phyloP scores from a whole-genome alignment of 176 grass and related monocot species.

The Aegilops longissima region DNA sequence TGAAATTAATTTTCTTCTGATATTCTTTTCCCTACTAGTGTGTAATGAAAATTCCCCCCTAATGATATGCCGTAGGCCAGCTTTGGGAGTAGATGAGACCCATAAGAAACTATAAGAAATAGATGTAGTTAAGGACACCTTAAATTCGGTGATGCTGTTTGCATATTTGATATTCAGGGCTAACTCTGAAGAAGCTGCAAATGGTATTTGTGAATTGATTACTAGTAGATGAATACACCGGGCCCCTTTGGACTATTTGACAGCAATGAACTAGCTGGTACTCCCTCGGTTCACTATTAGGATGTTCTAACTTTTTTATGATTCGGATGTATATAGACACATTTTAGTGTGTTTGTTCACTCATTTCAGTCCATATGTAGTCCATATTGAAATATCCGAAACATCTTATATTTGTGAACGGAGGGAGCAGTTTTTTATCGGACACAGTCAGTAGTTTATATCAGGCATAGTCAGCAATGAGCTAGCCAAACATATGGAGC shows the following conservation, averaged over 20 bases:
- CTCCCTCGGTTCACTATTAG: neutral
- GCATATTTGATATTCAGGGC: neutral
- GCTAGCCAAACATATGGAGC: no score
- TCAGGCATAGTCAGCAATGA: no score
- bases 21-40: neutral
- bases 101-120: neutral
- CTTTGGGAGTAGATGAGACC: neutral
- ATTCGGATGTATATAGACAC: no score
- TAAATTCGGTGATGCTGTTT: neutral
- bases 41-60: neutral
- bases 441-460: no score
- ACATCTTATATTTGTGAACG: no score
- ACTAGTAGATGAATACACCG: neutral
- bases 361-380: no score
- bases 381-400: no score
- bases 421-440: no score
- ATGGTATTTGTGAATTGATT: neutral
- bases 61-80: neutral
- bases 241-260: neutral
- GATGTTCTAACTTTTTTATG: no score
- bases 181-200: neutral
- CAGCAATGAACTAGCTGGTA: neutral
- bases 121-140: neutral
- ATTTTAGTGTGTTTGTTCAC: no score
- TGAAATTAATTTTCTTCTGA: neutral